phyloP scores from a whole-genome alignment of 805 yeast species.

The Ascoidea tarda region DNA sequence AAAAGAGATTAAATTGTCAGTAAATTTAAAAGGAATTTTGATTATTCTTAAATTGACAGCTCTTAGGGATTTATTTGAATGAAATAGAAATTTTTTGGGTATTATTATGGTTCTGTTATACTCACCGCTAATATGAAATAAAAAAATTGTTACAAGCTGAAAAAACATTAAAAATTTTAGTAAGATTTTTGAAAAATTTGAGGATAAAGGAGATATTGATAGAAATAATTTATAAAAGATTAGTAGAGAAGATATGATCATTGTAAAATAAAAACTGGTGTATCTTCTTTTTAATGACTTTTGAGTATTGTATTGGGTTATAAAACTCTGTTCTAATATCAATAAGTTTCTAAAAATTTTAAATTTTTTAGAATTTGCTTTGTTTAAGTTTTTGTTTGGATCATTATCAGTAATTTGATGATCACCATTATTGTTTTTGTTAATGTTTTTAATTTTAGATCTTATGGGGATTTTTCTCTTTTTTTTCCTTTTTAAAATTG shows the following conservation, averaged over 20 bases:
- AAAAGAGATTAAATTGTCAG: conserved; percentile 3
- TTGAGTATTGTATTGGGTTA: conserved; percentile 71
- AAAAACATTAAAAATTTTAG: conserved; percentile 45
- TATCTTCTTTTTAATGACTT: conserved; percentile 39
- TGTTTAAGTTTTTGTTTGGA: too few species aligned
- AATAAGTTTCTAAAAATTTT: conserved; percentile 71
- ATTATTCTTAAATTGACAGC: conserved; percentile 72
- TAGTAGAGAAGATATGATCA: conserved; percentile 26
- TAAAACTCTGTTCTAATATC: conserved; percentile 72
- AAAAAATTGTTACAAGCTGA: conserved; percentile 48
- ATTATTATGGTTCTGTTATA: conserved; percentile 72
- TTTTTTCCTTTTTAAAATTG: not conserved
- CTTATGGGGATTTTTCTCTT: not conserved
- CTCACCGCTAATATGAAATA: conserved; percentile 83
- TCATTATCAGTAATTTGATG: not conserved
- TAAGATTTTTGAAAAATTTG: conserved; percentile 23
- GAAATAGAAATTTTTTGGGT: conserved; percentile 64
- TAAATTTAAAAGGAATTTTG: conserved; percentile 24
- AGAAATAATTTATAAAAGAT: conserved; percentile 23
- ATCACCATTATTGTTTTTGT: not conserved
- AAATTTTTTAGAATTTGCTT: conserved; percentile 6
- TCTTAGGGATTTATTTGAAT: conserved; percentile 82
- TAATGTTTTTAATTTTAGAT: not conserved
- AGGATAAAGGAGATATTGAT: conserved; percentile 19
- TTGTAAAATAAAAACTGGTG: conserved; percentile 23